Evolutionary conservation across 495 filamentous ascomycete species (phyloP).

Genomic region (Daldinia vernicosa): DNA sequence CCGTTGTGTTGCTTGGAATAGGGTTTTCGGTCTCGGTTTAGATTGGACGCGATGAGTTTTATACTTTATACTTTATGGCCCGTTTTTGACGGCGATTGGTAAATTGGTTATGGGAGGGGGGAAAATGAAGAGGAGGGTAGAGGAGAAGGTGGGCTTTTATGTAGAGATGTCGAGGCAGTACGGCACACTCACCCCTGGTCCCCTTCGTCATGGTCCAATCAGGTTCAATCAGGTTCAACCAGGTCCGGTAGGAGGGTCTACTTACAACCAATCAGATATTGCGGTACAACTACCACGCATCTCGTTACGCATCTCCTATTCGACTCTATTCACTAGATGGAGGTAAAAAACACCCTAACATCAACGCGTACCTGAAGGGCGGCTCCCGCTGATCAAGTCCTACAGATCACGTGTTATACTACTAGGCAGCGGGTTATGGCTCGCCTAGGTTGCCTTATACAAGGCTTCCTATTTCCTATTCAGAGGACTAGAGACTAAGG

Average conservation of each 20-base stretch:
- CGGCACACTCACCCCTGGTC: constrained; percentile 17
- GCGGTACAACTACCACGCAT: constrained; percentile 17
- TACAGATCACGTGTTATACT: constrained; percentile 35
- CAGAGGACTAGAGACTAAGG: neutral
- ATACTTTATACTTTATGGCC: neutral
- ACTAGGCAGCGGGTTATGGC: constrained; percentile 35
- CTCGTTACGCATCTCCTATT: constrained; percentile 1
- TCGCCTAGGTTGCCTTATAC: constrained; percentile 32
- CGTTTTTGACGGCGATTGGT: constrained; percentile 26
- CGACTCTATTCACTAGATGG: neutral
- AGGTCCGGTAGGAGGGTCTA: constrained; percentile 16
- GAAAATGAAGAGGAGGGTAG: constrained; percentile 36
- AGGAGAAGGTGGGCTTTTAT: constrained; percentile 35
- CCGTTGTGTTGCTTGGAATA: constrained; percentile 1
- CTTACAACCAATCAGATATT: constrained; percentile 30
- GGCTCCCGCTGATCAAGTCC: constrained; percentile 24
- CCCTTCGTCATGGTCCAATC: constrained; percentile 19
- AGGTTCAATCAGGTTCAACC: constrained; percentile 37
- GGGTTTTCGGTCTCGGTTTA: constrained; percentile 13
- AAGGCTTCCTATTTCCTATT: constrained; percentile 18
- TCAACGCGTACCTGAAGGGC: neutral
- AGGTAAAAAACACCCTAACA: constrained; percentile 2
- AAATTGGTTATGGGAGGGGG: constrained; percentile 11
- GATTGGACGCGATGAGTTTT: constrained; percentile 24
- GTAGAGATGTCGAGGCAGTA: constrained; percentile 37